phyloP scores from a whole-genome alignment of 2,329 filamentous ascomycete genomes.

The Botrytis porri region DNA sequence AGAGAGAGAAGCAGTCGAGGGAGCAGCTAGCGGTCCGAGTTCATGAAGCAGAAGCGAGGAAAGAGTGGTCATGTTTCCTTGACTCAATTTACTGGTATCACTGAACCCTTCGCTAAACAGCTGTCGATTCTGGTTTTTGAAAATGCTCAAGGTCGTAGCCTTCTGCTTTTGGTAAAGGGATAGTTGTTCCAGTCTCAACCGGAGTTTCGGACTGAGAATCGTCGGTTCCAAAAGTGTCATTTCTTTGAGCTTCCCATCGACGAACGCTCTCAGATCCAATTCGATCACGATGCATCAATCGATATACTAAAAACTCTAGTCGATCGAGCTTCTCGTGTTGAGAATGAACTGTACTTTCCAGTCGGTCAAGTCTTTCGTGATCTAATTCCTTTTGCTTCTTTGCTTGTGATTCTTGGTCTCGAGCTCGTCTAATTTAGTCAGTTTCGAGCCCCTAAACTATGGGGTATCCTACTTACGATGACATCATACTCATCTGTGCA shows the following conservation, averaged over 20 bases:
- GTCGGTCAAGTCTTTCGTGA: slow-evolving; percentile 26
- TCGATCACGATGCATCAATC: slow-evolving; percentile 27
- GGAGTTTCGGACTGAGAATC: not conserved
- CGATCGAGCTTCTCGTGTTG: slow-evolving; percentile 32
- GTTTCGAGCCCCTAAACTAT: not conserved
- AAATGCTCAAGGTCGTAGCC: not conserved
- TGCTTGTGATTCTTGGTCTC: slow-evolving; percentile 30
- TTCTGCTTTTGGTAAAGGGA: not conserved
- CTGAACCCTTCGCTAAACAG: not conserved
- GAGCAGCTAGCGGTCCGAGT: not conserved
- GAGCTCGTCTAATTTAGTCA: slow-evolving; percentile 27
- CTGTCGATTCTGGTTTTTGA: not conserved
- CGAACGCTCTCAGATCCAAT: slow-evolving; percentile 1
- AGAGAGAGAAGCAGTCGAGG: not conserved
- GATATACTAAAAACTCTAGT: slow-evolving; percentile 29
- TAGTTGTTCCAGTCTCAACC: not conserved
- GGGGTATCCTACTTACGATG: slow-evolving; percentile 39
- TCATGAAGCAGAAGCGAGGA: not conserved
- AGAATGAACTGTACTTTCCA: slow-evolving; percentile 26
- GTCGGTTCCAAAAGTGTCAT: not conserved
- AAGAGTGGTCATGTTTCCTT: not conserved
- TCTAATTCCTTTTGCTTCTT: slow-evolving; percentile 27
- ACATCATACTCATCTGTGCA: slow-evolving; percentile 49
- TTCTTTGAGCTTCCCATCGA: slow-evolving; percentile 3
- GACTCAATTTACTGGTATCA: not conserved